Conservation (phyloP, 139 green algal species). For the Chlamydomonas asymmetrica region DNA sequence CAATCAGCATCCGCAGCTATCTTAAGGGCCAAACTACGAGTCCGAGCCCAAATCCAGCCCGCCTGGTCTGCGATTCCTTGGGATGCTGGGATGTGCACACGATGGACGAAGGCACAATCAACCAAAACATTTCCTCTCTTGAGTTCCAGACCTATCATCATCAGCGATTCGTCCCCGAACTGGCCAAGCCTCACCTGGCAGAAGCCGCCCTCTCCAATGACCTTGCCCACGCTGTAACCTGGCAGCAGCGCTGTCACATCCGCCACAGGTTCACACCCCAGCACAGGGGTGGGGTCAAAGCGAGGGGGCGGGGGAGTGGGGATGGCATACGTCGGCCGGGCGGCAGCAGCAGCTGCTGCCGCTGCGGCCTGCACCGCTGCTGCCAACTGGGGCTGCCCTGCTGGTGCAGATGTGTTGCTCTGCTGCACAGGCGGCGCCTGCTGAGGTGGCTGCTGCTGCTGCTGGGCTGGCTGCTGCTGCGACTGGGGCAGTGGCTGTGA, state of each 20-base stretch:
- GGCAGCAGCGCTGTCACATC: slow-evolving; percentile 36
- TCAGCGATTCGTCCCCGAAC: no score
- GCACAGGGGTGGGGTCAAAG: slow-evolving; percentile 10
- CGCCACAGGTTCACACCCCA: slow-evolving; percentile 11
- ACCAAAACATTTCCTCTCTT: no score
- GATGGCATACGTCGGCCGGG: background rate
- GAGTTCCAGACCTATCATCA: no score
- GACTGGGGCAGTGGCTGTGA: background rate
- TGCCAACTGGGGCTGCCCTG: background rate
- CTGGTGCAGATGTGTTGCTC: background rate
- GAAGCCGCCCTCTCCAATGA: slow-evolving; percentile 88
- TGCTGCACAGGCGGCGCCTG: slow-evolving; percentile 1
- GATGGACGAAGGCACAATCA: no score
- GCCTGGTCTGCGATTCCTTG: no score
- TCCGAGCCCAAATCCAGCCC: no score
- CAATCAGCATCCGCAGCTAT: no score
- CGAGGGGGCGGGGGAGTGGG: background rate
- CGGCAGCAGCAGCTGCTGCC: background rate
- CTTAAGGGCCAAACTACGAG: no score
- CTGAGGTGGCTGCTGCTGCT: background rate
- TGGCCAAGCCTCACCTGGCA: slow-evolving; percentile 77
- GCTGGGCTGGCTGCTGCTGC: background rate
- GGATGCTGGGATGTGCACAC: no score
- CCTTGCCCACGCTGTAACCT: slow-evolving; percentile 75
- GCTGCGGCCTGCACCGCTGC: background rate